phyloP scores from a whole-genome alignment of 768 basidiomycete genomes.

The Cystobasidium ongulense region DNA sequence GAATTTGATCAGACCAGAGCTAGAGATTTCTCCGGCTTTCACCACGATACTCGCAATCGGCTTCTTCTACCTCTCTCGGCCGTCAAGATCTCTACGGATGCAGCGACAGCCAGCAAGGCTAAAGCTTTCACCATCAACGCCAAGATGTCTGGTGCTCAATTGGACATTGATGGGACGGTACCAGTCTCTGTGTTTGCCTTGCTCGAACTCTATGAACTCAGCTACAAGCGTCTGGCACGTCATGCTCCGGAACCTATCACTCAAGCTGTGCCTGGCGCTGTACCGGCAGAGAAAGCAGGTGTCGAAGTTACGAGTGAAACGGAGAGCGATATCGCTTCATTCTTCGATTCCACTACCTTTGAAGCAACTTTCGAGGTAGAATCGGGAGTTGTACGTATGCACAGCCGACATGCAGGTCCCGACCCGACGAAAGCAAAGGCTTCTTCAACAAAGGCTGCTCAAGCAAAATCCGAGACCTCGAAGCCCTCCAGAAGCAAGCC shows the following conservation, averaged over 20 bases:
- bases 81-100: slow-evolving; percentile 11
- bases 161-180: slow-evolving; percentile 74
- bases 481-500: not conserved
- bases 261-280: not conserved
- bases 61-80: slow-evolving; percentile 57
- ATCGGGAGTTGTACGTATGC: slow-evolving; percentile 58
- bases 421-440: not conserved
- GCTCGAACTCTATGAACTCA: slow-evolving; percentile 70
- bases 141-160: slow-evolving; percentile 70
- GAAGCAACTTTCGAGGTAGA: slow-evolving; percentile 58
- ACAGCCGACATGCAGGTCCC: not conserved
- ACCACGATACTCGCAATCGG: slow-evolving; percentile 62
- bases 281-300: not conserved
- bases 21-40: slow-evolving; percentile 55
- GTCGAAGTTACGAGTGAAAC: not conserved
- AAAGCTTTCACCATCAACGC: slow-evolving; percentile 56
- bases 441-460: not conserved
- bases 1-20: slow-evolving; percentile 71
- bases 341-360: slow-evolving; percentile 7
- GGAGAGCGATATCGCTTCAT: not conserved
- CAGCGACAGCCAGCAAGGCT: slow-evolving; percentile 40
- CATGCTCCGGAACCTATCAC: not conserved
- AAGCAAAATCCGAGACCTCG: not conserved
- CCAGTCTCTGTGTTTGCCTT: slow-evolving; percentile 71
- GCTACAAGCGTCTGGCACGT: slow-evolving; percentile 61